A percentile compares a stretch with the other conserved stretches of the same genome.
phyloP scores from a whole-genome alignment of 345 rosid genomes.

The Stellera chamaejasme region DNA sequence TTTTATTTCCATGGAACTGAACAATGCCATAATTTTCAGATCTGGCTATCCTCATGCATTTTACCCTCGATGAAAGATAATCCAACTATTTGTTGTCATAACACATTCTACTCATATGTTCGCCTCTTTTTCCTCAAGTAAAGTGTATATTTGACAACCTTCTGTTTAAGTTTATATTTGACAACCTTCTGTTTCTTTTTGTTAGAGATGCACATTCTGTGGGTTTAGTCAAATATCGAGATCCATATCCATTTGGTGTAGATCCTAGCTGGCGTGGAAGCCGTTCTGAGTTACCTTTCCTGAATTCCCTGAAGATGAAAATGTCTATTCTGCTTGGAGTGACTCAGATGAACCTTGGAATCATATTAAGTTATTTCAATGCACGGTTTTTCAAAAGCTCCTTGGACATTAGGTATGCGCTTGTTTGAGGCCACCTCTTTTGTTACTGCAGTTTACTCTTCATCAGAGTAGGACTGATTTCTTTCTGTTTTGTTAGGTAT shows the following conservation, averaged over 20 bases:
- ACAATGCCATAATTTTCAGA: too few relatives aligned
- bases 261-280: slow-evolving; percentile 99
- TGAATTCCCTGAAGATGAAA: slow-evolving; percentile 97
- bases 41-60: too few relatives aligned
- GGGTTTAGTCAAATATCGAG: slow-evolving; percentile 76
- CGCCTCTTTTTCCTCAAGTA: too few relatives aligned
- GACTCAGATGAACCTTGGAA: slow-evolving; percentile 91
- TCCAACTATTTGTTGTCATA: too few relatives aligned
- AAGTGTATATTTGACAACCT: not conserved
- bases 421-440: not conserved
- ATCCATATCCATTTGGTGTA: slow-evolving; percentile 91
- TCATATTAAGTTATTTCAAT: slow-evolving; percentile 79
- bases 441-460: too few relatives aligned
- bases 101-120: too few relatives aligned
- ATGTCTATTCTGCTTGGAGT: slow-evolving; percentile 92
- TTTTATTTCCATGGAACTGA: too few relatives aligned
- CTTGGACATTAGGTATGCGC: slow-evolving; percentile 67
- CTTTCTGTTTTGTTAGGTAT: slow-evolving; percentile 48
- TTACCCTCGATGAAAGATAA: too few relatives aligned
- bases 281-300: slow-evolving; percentile 86
- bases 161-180: slow-evolving; percentile 5
- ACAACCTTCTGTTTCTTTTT: slow-evolving; percentile 17
- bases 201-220: slow-evolving; percentile 63
- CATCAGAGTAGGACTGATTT: slow-evolving; percentile 16
- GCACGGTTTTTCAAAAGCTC: slow-evolving; percentile 71